These are phyloP conservation scores for Ceratobasidium sp. DNA, from an alignment of 1,284 basidiomycete species.

Conservation along the genomic window DNA sequence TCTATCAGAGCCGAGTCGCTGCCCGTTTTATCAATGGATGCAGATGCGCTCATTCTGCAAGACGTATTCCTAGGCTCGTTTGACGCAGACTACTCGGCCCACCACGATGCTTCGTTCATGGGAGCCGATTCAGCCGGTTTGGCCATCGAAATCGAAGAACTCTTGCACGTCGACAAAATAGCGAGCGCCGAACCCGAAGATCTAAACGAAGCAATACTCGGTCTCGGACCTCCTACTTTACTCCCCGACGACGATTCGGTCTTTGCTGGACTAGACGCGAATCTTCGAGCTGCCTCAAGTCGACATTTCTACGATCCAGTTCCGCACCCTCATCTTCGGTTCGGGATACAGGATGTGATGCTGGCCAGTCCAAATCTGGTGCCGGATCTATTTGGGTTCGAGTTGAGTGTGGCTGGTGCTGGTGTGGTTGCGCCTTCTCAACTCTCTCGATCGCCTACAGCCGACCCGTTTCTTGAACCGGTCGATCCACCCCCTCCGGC, in stretches of 20 bases:
- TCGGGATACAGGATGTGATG: neutral
- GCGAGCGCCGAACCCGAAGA: neutral
- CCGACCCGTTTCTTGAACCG: neutral
- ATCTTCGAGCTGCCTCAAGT: neutral
- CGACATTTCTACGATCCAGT: neutral
- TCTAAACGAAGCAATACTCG: conserved; percentile 5
- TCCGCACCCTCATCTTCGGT: neutral
- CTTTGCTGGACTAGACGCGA: conserved; percentile 11
- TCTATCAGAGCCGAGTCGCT: too few species aligned
- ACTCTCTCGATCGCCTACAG: neutral
- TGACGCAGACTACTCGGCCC: conserved; percentile 15
- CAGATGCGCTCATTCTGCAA: neutral
- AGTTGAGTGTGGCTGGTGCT: neutral
- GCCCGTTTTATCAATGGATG: neutral
- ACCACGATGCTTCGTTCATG: neutral
- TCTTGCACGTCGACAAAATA: neutral
- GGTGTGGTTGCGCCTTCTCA: neutral
- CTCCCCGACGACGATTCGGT: neutral
- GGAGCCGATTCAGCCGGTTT: neutral
- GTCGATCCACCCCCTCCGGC: neutral
- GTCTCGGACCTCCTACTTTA: neutral
- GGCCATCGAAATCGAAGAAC: neutral
- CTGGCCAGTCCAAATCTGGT: neutral
- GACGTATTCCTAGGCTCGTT: neutral
- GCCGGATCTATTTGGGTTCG: neutral